These are phyloP conservation scores for Fusarium poae DNA, from an alignment of 2,329 filamentous ascomycete species.

Conservation along the genomic window DNA sequence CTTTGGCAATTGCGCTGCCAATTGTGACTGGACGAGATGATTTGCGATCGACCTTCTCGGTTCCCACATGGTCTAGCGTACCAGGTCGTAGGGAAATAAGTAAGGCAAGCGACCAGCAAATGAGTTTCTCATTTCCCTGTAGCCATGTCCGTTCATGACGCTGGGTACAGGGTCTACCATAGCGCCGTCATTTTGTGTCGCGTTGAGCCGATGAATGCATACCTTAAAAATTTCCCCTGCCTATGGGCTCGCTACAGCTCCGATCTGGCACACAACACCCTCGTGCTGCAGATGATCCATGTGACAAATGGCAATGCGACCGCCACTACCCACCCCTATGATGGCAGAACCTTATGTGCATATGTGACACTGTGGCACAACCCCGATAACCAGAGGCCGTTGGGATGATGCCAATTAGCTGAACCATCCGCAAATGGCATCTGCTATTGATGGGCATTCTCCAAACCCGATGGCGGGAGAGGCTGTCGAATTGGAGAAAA, in stretches of 20 bases:
- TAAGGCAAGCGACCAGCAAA: not conserved
- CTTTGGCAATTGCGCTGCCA: slow-evolving; percentile 13
- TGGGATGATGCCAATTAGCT: slow-evolving; percentile 37
- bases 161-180: slow-evolving; percentile 21
- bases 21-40: slow-evolving; percentile 26
- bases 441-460: slow-evolving; percentile 35
- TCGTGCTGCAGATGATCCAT: slow-evolving; percentile 19
- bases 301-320: slow-evolving; percentile 23
- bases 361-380: slow-evolving; percentile 19
- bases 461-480: slow-evolving; percentile 34
- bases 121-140: slow-evolving; percentile 21
- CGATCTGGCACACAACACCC: slow-evolving; percentile 16
- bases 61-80: slow-evolving; percentile 32
- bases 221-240: slow-evolving; percentile 20
- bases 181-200: slow-evolving; percentile 34
- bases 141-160: slow-evolving; percentile 26
- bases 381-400: not conserved
- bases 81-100: slow-evolving; percentile 15
- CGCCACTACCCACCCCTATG: not conserved
- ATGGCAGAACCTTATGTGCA: slow-evolving; percentile 16
- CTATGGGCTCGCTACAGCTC: slow-evolving; percentile 10
- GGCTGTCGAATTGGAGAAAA: slow-evolving; percentile 8
- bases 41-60: slow-evolving; percentile 25
- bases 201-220: slow-evolving; percentile 33
- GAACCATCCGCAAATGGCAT: slow-evolving; percentile 46